phyloP scores from a whole-genome alignment of 2,329 filamentous ascomycete species.

The Hymenoscyphus infarciens region DNA sequence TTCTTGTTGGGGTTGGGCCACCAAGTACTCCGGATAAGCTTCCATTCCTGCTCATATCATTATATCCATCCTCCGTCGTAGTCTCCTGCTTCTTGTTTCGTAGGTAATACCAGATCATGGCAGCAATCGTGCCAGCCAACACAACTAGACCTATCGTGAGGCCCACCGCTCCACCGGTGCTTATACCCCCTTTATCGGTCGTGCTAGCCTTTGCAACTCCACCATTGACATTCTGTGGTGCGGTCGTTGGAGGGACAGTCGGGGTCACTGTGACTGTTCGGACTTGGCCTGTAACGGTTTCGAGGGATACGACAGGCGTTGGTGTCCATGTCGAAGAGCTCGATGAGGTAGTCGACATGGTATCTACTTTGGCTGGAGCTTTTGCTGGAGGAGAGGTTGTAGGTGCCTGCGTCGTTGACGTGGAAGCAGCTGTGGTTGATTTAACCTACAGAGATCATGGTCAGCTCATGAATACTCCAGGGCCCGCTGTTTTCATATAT shows the following conservation, averaged over 20 bases:
- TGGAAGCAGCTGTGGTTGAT: neutral
- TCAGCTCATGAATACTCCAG: neutral
- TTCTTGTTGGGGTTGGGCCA: slow-evolving; percentile 28
- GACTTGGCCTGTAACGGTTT: slow-evolving; percentile 55
- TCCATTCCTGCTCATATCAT: slow-evolving; percentile 24
- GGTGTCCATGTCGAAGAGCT: slow-evolving; percentile 33
- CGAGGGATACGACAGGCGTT: slow-evolving; percentile 39
- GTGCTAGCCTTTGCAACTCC: slow-evolving; percentile 23
- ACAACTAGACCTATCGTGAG: slow-evolving; percentile 50
- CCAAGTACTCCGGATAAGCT: slow-evolving; percentile 24
- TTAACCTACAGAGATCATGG: neutral
- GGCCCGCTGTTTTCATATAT: neutral
- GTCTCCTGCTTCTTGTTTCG: slow-evolving; percentile 43
- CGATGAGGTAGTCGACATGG: slow-evolving; percentile 10
- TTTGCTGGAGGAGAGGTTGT: slow-evolving; percentile 11
- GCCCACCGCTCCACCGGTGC: slow-evolving; percentile 49
- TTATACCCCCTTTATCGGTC: slow-evolving; percentile 34
- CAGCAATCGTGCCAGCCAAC: slow-evolving; percentile 40
- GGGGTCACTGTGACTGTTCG: slow-evolving; percentile 54
- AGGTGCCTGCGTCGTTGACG: slow-evolving; percentile 5
- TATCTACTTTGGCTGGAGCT: slow-evolving; percentile 6
- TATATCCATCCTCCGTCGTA: slow-evolving; percentile 32
- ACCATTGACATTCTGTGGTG: slow-evolving; percentile 9
- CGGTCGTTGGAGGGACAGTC: slow-evolving; percentile 34
- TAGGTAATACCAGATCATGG: slow-evolving; percentile 41